Percentiles rank a stretch among this genome's conserved stretches.
Conservation (phyloP, 208 protist genomes). For the Naegleria lovaniensis region DNA sequence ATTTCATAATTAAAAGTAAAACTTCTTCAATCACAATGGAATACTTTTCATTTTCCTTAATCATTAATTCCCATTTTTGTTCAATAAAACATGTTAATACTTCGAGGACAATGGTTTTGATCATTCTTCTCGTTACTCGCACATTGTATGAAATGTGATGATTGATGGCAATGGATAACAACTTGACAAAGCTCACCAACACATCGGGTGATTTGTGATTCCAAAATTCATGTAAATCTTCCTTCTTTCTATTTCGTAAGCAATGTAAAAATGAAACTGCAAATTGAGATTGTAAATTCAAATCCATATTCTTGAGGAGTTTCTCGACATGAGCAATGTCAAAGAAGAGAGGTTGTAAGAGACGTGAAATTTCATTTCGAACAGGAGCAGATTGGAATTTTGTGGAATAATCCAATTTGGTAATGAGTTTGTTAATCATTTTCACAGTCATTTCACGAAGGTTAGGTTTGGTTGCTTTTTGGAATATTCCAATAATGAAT, state of each 20-base stretch:
- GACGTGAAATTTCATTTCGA: slow-evolving; percentile 4
- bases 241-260: not conserved
- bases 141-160: not conserved
- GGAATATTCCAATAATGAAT: not conserved
- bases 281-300: not conserved
- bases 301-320: not conserved
- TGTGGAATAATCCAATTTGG: not conserved
- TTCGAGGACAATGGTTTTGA: not conserved
- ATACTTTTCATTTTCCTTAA: not conserved
- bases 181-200: not conserved
- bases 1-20: slow-evolving; percentile 1
- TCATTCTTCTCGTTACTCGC: not conserved
- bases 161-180: not conserved
- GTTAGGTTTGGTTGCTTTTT: not conserved
- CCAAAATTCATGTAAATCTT: not conserved
- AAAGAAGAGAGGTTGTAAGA: not conserved
- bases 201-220: not conserved
- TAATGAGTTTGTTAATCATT: not conserved
- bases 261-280: not conserved
- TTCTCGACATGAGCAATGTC: not conserved
- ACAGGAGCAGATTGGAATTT: not conserved
- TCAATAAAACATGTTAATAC: not conserved
- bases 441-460: not conserved
- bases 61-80: not conserved
- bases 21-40: not conserved